A percentile compares a stretch with the other conserved stretches of the same genome.
Conservation (phyloP, 2,329 filamentous ascomycete genomes). For the Ascochyta viciae-villosae region DNA sequence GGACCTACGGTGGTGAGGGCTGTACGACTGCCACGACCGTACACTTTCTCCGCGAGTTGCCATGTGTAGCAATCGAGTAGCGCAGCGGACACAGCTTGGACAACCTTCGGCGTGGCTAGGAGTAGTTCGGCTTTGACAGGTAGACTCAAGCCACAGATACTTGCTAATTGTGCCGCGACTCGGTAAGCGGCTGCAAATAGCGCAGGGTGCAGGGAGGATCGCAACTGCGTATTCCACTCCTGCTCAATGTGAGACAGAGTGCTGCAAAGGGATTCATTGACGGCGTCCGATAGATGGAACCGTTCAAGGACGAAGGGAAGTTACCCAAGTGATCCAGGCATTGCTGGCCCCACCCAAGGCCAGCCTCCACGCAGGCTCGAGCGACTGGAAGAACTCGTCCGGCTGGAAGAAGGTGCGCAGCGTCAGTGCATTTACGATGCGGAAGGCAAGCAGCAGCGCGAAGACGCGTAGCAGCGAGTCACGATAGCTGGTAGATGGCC, state of each 20-base stretch:
- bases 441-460: conserved; percentile 66
- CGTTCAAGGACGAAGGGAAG: conserved; percentile 32
- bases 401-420: conserved; percentile 95
- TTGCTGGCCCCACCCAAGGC: conserved; percentile 79
- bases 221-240: conserved; percentile 91
- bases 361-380: conserved; percentile 92
- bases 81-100: conserved; percentile 81
- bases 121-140: conserved; percentile 71
- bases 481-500: conserved; percentile 37
- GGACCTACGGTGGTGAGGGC: conserved; percentile 74
- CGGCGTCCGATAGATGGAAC: conserved; percentile 3
- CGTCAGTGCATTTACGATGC: conserved; percentile 79
- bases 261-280: background rate
- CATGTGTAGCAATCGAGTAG: conserved; percentile 86
- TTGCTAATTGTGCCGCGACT: conserved; percentile 64
- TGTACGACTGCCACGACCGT: conserved; percentile 68
- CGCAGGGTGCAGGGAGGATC: conserved; percentile 89
- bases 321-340: conserved; percentile 96
- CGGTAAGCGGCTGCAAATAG: conserved; percentile 82
- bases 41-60: conserved; percentile 77
- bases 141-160: conserved; percentile 60
- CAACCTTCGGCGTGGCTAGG: conserved; percentile 73
- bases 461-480: conserved; percentile 39
- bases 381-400: conserved; percentile 94
- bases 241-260: conserved; percentile 53